A percentile compares a stretch with the other conserved stretches of the same genome.
Evolutionary conservation across 495 filamentous ascomycete species (phyloP).

Genomic region (Trichoderma orchidacearum): DNA sequence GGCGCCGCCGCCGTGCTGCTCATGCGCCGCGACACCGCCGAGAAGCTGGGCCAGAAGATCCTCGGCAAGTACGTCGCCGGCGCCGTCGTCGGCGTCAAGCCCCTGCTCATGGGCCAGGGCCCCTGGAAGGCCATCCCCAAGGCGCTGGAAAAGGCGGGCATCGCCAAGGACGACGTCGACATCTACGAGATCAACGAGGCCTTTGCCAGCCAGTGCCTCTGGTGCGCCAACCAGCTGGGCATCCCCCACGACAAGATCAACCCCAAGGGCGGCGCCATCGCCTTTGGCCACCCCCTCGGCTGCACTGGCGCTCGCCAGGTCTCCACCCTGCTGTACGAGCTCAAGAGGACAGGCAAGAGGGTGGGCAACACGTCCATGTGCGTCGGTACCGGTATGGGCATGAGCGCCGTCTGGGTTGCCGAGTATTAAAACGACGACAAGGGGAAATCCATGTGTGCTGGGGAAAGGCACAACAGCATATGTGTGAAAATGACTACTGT

Average conservation of each 20-base stretch:
- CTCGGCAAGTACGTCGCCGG: conserved; percentile 78
- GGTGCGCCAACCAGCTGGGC: conserved; percentile 81
- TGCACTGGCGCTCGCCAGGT: conserved; percentile 92
- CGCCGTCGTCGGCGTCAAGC: conserved; percentile 77
- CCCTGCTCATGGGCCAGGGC: conserved; percentile 89
- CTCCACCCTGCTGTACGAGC: conserved; percentile 77
- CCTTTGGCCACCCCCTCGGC: conserved; percentile 94
- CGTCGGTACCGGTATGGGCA: conserved; percentile 92
- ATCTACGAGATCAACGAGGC: conserved; percentile 99
- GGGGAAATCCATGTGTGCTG: neutral
- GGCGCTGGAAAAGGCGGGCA: conserved; percentile 72
- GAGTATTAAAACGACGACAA: conserved; percentile 38
- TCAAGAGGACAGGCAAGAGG: conserved; percentile 66
- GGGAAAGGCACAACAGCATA: no score
- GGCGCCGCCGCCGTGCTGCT: conserved; percentile 89
- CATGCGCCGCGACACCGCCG: conserved; percentile 89
- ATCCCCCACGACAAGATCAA: conserved; percentile 76
- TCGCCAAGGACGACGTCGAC: conserved; percentile 84
- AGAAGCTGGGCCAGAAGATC: conserved; percentile 75
- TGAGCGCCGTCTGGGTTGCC: conserved; percentile 89
- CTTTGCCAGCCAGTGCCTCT: conserved; percentile 89
- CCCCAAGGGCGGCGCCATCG: conserved; percentile 95
- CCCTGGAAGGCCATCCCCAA: conserved; percentile 95
- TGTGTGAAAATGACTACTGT: neutral
- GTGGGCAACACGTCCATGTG: conserved; percentile 95